Percentiles rank a stretch among this genome's conserved stretches.
These are phyloP conservation scores for Aspergillus panamensis DNA, from an alignment of 495 filamentous ascomycete genomes.

Conservation along the genomic window DNA sequence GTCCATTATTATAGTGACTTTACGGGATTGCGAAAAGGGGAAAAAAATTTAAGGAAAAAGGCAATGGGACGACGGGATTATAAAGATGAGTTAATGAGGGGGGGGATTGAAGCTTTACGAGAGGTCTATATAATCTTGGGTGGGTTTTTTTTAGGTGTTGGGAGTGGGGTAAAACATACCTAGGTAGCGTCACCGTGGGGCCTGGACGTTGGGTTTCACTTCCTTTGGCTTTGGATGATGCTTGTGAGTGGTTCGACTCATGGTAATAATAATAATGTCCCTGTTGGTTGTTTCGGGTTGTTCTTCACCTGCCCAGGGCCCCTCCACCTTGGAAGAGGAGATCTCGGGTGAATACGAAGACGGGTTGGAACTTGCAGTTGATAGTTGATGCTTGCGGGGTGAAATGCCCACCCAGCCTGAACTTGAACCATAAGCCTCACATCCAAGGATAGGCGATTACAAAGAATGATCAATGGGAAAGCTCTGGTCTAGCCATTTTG, in stretches of 20 bases:
- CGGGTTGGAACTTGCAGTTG: too few relatives aligned
- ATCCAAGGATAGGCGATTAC: neutral
- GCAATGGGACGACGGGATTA: neutral
- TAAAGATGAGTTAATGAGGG: neutral
- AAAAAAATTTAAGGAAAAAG: neutral
- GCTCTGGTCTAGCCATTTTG: neutral
- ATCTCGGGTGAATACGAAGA: too few relatives aligned
- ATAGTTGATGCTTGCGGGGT: neutral
- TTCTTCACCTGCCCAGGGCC: too few relatives aligned
- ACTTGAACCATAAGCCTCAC: neutral
- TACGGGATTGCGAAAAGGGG: neutral
- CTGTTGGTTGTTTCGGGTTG: too few relatives aligned
- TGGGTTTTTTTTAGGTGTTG: neutral
- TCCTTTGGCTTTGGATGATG: neutral
- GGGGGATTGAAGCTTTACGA: neutral
- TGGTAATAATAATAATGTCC: too few relatives aligned
- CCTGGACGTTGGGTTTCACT: neutral
- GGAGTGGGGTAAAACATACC: slow-evolving; percentile 1
- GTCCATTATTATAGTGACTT: slow-evolving; percentile 52
- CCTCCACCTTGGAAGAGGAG: too few relatives aligned
- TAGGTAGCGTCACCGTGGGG: slow-evolving; percentile 11
- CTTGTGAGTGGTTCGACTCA: neutral
- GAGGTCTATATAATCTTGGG: neutral
- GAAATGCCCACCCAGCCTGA: neutral
- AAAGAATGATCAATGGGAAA: neutral